These are phyloP conservation scores for Claviceps citrina DNA, from an alignment of 2,329 filamentous ascomycete genomes.

Conservation along the genomic window DNA sequence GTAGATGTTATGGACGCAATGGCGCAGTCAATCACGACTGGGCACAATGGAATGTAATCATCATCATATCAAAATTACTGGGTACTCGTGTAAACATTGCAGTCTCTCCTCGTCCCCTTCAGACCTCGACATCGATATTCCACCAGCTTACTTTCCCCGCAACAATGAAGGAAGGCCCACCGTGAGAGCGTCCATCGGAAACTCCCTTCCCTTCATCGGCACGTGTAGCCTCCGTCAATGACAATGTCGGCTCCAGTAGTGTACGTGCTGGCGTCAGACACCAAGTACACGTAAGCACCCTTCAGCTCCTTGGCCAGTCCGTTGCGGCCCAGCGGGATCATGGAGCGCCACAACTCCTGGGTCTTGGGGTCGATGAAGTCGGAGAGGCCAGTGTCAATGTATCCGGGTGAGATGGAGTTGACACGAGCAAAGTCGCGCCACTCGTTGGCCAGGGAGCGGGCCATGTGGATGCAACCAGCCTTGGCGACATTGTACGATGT, in stretches of 20 bases:
- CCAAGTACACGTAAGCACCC: conserved; percentile 64
- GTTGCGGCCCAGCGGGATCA: conserved; percentile 59
- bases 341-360: conserved; percentile 56
- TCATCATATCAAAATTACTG: too few relatives aligned
- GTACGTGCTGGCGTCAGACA: conserved; percentile 60
- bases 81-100: too few relatives aligned
- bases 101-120: too few relatives aligned
- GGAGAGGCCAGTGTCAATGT: conserved; percentile 53
- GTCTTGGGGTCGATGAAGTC: conserved; percentile 50
- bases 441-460: conserved; percentile 40
- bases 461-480: conserved; percentile 35
- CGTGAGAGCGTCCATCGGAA: too few relatives aligned
- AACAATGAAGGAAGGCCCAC: too few relatives aligned
- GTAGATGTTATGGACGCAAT: too few relatives aligned
- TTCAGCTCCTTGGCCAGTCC: conserved; percentile 56
- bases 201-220: conserved; percentile 20
- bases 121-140: too few relatives aligned
- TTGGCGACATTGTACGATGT: conserved; percentile 52
- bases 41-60: too few relatives aligned
- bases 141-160: too few relatives aligned
- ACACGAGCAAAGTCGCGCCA: conserved; percentile 53
- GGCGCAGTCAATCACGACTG: too few relatives aligned
- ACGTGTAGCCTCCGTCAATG: conserved; percentile 55
- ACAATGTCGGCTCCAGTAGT: conserved; percentile 57
- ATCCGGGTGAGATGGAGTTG: conserved; percentile 52